Percentiles rank a stretch among this genome's conserved stretches.
phyloP scores from a whole-genome alignment of 768 basidiomycete genomes.

The Cystofilobasidium ferigula region DNA sequence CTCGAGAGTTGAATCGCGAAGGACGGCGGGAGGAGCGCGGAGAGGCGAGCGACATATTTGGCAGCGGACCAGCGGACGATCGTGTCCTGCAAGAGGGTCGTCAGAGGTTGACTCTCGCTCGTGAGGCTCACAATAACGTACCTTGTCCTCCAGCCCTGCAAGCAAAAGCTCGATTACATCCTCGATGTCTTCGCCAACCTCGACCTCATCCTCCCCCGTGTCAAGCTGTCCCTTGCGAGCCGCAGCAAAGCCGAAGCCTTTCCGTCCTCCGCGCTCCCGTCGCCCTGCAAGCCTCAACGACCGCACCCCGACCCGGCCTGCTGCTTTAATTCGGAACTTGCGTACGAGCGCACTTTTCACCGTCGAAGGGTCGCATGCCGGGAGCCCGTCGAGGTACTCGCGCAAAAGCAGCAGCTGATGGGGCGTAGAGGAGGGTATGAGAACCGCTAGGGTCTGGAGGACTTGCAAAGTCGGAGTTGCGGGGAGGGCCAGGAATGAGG shows the following conservation, averaged over 20 bases:
- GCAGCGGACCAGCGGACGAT: conserved; percentile 89
- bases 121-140: too few relatives aligned
- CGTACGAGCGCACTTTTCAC: conserved; percentile 16
- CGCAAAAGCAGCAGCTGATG: neutral
- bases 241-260: conserved; percentile 29
- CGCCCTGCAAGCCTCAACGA: neutral
- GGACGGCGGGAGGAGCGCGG: conserved; percentile 63
- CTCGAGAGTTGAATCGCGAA: conserved; percentile 73
- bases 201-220: conserved; percentile 40
- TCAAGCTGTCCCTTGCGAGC: neutral
- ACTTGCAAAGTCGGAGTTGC: neutral
- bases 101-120: too few relatives aligned
- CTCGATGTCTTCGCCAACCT: conserved; percentile 62
- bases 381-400: neutral
- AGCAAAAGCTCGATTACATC: conserved; percentile 62
- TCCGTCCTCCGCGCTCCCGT: conserved; percentile 3
- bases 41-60: conserved; percentile 76
- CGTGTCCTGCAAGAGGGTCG: conserved; percentile 66
- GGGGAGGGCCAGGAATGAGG: conserved; percentile 3
- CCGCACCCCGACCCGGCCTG: conserved; percentile 11
- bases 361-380: neutral
- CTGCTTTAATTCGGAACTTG: conserved; percentile 20
- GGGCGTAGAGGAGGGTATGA: neutral
- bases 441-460: neutral
- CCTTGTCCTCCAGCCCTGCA: conserved; percentile 66